Conservation (phyloP, 768 basidiomycete genomes). For the Hortiboletus campestris region DNA sequence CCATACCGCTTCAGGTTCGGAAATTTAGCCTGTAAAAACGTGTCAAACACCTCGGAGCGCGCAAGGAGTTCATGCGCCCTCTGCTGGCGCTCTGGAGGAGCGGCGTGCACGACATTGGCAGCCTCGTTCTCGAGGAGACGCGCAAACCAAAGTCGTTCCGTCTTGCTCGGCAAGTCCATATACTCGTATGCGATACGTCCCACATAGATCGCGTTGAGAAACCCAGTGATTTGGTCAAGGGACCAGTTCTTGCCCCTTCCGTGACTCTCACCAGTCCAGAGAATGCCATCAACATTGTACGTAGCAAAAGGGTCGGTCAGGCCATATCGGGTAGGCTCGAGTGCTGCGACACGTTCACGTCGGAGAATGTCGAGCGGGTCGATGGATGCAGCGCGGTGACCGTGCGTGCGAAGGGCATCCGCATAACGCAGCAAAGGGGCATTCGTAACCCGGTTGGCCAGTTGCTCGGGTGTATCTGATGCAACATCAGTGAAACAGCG, state of each 20-base stretch:
- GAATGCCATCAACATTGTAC: conserved; percentile 78
- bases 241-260: conserved; percentile 52
- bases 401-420: conserved; percentile 82
- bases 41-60: conserved; percentile 78
- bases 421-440: conserved; percentile 84
- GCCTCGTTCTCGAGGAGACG: conserved; percentile 67
- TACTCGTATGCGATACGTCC: conserved; percentile 89
- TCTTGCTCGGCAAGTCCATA: conserved; percentile 85
- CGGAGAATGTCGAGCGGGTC: conserved; percentile 88
- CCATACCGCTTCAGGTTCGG: conserved; percentile 88
- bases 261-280: conserved; percentile 54
- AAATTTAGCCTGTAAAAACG: conserved; percentile 84
- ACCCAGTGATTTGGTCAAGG: conserved; percentile 64
- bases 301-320: conserved; percentile 48
- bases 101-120: conserved; percentile 30
- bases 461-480: conserved; percentile 61
- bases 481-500: neutral
- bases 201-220: conserved; percentile 74
- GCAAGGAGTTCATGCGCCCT: conserved; percentile 69
- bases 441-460: conserved; percentile 66
- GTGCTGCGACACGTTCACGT: conserved; percentile 74
- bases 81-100: conserved; percentile 41
- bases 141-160: conserved; percentile 87
- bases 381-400: conserved; percentile 80
- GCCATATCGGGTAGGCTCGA: conserved; percentile 77